These are phyloP conservation scores for Claviceps paspali DNA, from an alignment of 2,329 filamentous ascomycete genomes.

Conservation along the genomic window DNA sequence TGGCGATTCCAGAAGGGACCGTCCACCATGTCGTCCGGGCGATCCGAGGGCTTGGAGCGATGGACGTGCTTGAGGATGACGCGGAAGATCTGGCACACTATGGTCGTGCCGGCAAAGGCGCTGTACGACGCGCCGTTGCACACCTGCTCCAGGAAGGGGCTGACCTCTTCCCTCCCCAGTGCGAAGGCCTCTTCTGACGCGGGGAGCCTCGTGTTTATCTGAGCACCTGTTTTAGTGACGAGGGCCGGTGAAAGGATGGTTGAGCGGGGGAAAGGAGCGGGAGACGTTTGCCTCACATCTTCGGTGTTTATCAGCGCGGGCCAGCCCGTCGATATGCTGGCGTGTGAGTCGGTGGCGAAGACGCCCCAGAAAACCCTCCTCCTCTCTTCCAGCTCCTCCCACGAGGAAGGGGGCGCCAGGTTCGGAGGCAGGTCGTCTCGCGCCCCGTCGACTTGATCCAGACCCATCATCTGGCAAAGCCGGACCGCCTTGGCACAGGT, in stretches of 20 bases:
- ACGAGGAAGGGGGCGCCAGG: slow-evolving; percentile 57
- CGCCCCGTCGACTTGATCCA: slow-evolving; percentile 59
- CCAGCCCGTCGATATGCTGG: slow-evolving; percentile 83
- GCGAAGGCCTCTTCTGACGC: slow-evolving; percentile 63
- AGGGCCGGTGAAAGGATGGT: neutral
- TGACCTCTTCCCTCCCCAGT: slow-evolving; percentile 45
- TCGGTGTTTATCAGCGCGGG: slow-evolving; percentile 62
- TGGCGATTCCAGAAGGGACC: slow-evolving; percentile 81
- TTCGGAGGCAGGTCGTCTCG: slow-evolving; percentile 57
- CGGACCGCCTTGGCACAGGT: slow-evolving; percentile 58
- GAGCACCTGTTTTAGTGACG: neutral
- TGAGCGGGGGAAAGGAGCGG: neutral
- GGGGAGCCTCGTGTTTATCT: slow-evolving; percentile 68
- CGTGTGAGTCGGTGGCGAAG: slow-evolving; percentile 72
- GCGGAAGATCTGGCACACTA: slow-evolving; percentile 69
- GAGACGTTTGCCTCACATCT: slow-evolving; percentile 33
- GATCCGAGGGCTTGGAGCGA: slow-evolving; percentile 51
- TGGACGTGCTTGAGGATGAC: slow-evolving; percentile 70
- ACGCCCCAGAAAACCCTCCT: slow-evolving; percentile 75
- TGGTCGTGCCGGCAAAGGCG: slow-evolving; percentile 54
- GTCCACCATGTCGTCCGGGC: slow-evolving; percentile 55
- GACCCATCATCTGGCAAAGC: slow-evolving; percentile 68
- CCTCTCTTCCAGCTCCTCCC: slow-evolving; percentile 63
- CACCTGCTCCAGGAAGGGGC: slow-evolving; percentile 47
- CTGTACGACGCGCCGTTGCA: slow-evolving; percentile 50